Evolutionary conservation across 805 yeast species (phyloP), one percentile per base, ranked within the genome.

Genomic region (Metschnikowia shivogae): DNA sequence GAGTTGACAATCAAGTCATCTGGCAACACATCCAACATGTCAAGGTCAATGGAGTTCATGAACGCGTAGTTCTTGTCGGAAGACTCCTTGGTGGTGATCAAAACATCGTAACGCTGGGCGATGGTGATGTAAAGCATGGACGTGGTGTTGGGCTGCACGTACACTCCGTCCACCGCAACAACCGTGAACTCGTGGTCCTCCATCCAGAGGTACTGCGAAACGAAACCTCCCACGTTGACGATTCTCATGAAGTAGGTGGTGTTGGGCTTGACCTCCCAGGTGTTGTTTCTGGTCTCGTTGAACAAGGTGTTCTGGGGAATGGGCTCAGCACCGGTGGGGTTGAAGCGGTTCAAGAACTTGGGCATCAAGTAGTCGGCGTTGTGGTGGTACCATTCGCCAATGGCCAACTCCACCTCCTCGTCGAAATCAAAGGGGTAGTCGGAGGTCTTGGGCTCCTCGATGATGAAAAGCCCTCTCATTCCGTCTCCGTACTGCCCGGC

Each of bases 321-420:
- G 42, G 99, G 99, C 70, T 93, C 99, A 36, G 98, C 97, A 60
- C 99, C 99, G 8, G 97, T 88, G 47, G 99, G 99, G 67, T 93
- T 93, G 72, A 74, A 82, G 50, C 82, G 63, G 53, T 70, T 78
- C 72, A 89, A 61, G 70, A 93, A 90, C 31, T 56, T 47, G 13
- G 74, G 69, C n/a, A 52, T 68, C 54, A 85, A 70, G 32, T 65
- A 78, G 22, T 71, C 70, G 28, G 83, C 73, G 41, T 65, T 63
- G 37, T 75, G 74, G 63, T 89, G 96, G 70, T 93, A 93, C 95
- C 97, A 90, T 59, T 93, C 99, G 39, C 85, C 72, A 35, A 93
- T 56, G 7, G 86, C 68, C 49, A 92, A 60, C 12, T 77, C 64
- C 17, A 81, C 72, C 58, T 90, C 97, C 63, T 87, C 93, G 61